Evolutionary conservation across 176 grass and related monocot genomes (phyloP).

Genomic region (Oryza glumipatula): DNA sequence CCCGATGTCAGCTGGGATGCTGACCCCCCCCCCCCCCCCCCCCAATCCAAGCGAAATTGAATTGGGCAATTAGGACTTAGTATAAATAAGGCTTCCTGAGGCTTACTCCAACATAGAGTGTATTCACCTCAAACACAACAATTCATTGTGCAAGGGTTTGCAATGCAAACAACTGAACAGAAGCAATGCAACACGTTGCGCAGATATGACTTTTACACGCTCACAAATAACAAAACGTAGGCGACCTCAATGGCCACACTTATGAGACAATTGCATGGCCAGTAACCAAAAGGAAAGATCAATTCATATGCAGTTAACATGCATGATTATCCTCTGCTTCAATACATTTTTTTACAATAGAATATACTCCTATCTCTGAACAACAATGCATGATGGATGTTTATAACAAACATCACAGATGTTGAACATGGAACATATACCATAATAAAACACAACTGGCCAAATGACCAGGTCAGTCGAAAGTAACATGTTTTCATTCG

Average conservation of each 20-base stretch:
- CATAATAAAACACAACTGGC: neutral
- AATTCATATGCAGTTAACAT: neutral
- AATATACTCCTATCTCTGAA: no score
- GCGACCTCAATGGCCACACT: no score
- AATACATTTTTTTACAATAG: neutral
- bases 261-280: no score
- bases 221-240: no score
- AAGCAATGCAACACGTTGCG: conserved; percentile 7
- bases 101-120: neutral
- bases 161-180: neutral
- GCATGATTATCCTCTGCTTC: neutral
- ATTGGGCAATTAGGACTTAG: neutral
- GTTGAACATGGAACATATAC: neutral
- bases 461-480: neutral
- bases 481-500: neutral
- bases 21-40: no score
- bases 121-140: conserved; percentile 36
- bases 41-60: neutral
- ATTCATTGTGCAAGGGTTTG: neutral
- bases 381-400: neutral
- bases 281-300: neutral
- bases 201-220: no score
- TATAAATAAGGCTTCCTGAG: neutral
- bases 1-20: neutral
- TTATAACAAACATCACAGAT: neutral